These are phyloP conservation scores for Laetiporus sulphureus DNA, from an alignment of 1,284 basidiomycete genomes.

Conservation along the genomic window DNA sequence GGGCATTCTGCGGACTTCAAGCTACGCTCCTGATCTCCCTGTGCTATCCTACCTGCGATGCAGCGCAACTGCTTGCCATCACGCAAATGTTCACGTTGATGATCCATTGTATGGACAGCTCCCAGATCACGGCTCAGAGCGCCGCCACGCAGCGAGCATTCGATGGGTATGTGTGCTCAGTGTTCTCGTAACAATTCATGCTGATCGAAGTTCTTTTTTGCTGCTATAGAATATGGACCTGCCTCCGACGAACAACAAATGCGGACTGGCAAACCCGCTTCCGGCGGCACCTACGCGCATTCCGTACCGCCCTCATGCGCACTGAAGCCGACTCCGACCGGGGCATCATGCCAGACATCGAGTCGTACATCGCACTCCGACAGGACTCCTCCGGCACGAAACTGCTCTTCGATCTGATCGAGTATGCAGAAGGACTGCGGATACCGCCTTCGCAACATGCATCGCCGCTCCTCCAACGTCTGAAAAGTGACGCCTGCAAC, in stretches of 20 bases:
- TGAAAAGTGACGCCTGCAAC: conserved; percentile 36
- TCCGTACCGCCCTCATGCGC: conserved; percentile 20
- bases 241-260: conserved; percentile 12
- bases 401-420: conserved; percentile 47
- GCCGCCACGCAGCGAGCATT: conserved; percentile 17
- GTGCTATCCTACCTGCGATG: conserved; percentile 52
- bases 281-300: conserved; percentile 22
- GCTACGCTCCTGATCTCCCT: conserved; percentile 47
- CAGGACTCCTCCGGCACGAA: conserved; percentile 42
- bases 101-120: conserved; percentile 19
- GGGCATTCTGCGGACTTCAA: conserved; percentile 32
- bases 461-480: conserved; percentile 23
- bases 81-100: conserved; percentile 43
- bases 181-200: background rate
- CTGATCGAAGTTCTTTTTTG: background rate
- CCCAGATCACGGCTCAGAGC: conserved; percentile 10
- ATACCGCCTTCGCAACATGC: conserved; percentile 29
- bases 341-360: conserved; percentile 31
- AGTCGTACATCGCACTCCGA: conserved; percentile 39
- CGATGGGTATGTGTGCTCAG: conserved; percentile 18
- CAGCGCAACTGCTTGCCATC: conserved; percentile 43
- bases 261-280: conserved; percentile 25
- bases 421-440: conserved; percentile 42
- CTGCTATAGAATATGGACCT: background rate
- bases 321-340: conserved; percentile 17